Evolutionary conservation across 179 eudicot species (phyloP).

Genomic region (Drosera spatulata): DNA sequence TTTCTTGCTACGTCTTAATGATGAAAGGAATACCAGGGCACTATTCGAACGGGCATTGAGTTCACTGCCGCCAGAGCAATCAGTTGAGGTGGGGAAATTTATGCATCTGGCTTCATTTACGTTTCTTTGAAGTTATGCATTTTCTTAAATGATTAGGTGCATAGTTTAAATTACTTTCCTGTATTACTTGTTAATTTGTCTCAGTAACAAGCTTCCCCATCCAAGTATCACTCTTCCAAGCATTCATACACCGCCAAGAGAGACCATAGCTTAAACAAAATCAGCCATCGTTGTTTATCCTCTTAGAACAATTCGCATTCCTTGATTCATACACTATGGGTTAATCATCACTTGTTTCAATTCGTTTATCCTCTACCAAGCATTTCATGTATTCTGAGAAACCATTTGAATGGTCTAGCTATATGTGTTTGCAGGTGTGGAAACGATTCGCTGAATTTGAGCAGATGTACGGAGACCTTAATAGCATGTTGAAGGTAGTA

Average conservation of each 20-base stretch:
- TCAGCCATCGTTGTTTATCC: too few species aligned
- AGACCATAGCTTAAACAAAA: too few species aligned
- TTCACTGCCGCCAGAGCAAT: constrained; percentile 82
- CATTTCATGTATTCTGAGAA: background rate
- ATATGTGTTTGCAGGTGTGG: constrained; percentile 58
- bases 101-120: background rate
- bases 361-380: too few species aligned
- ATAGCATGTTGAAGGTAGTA: constrained; percentile 92
- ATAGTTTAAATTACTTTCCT: too few species aligned
- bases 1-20: constrained; percentile 88
- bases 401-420: background rate
- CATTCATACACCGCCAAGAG: too few species aligned
- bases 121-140: background rate
- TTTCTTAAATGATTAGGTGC: too few species aligned
- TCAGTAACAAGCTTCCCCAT: too few species aligned
- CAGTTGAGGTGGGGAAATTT: constrained; percentile 59
- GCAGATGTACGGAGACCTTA: constrained; percentile 97
- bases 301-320: too few species aligned
- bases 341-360: too few species aligned
- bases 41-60: constrained; percentile 95
- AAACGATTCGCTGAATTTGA: constrained; percentile 81
- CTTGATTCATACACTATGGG: too few species aligned
- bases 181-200: too few species aligned
- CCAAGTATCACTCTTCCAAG: too few species aligned
- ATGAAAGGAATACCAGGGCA: constrained; percentile 93